These are phyloP conservation scores for Medicago lupulina DNA, from an alignment of 306 rosid genomes.

Conservation along the genomic window DNA sequence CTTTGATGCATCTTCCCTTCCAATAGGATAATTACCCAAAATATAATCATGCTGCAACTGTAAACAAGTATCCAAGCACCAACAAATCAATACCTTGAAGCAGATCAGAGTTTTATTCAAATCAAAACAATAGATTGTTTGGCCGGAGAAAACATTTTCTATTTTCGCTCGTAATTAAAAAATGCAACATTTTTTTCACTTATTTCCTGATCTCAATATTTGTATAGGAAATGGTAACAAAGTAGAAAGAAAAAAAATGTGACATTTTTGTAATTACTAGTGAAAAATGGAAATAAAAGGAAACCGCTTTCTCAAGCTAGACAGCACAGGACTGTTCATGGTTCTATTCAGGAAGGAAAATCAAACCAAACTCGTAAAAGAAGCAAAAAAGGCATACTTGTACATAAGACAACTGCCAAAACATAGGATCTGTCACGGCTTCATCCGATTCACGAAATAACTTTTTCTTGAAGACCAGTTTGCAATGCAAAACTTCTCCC, in stretches of 20 bases:
- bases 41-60: slow-evolving; percentile 98
- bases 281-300: not conserved
- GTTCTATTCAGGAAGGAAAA: not conserved
- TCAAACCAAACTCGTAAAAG: not conserved
- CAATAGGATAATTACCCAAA: slow-evolving; percentile 92
- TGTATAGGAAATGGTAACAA: slow-evolving; percentile 20
- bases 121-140: no score
- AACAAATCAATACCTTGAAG: no score
- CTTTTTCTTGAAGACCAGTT: slow-evolving; percentile 79
- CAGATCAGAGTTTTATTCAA: no score
- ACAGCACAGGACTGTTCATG: not conserved
- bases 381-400: slow-evolving; percentile 58
- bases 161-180: no score
- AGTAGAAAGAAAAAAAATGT: not conserved
- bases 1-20: slow-evolving; percentile 92
- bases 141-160: no score
- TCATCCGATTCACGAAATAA: slow-evolving; percentile 96
- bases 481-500: slow-evolving; percentile 94
- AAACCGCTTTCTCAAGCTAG: not conserved
- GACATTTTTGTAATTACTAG: not conserved
- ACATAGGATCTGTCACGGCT: slow-evolving; percentile 90
- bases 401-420: slow-evolving; percentile 88
- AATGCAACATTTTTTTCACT: no score
- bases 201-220: no score
- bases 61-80: slow-evolving; percentile 20